phyloP scores from a whole-genome alignment of 306 rosid genomes.

The Quercus berberidifolia region DNA sequence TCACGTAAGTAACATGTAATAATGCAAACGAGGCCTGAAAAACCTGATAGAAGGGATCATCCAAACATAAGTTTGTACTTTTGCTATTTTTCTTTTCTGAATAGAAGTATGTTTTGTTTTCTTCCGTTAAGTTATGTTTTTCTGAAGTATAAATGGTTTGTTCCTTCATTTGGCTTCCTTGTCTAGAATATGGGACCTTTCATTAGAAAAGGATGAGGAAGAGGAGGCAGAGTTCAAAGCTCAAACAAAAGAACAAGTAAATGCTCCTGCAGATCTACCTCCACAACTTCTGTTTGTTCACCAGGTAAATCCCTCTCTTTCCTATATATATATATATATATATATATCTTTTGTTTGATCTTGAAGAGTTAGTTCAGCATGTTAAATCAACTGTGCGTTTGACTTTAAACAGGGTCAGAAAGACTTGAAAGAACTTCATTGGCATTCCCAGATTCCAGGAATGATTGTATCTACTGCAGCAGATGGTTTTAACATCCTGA shows the following conservation, averaged over 20 bases:
- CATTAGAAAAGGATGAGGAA: slow-evolving; percentile 89
- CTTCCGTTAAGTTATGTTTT: not conserved
- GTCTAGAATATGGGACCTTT: slow-evolving; percentile 93
- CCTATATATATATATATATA: too few species aligned
- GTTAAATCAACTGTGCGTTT: not conserved
- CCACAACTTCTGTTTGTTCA: slow-evolving; percentile 96
- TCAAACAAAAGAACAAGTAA: slow-evolving; percentile 68
- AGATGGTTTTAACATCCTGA: slow-evolving; percentile 85
- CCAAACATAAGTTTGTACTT: not conserved
- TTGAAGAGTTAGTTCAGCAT: not conserved
- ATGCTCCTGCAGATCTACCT: slow-evolving; percentile 86
- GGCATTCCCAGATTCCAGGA: slow-evolving; percentile 97
- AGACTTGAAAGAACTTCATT: slow-evolving; percentile 88
- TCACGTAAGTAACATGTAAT: slow-evolving; percentile 59
- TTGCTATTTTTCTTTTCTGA: not conserved
- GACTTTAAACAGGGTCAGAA: slow-evolving; percentile 72
- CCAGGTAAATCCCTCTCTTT: slow-evolving; percentile 46
- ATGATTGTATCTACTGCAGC: slow-evolving; percentile 91
- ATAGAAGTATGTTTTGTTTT: not conserved
- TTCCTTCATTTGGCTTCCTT: slow-evolving; percentile 11
- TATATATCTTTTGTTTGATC: not conserved
- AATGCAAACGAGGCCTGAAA: not conserved
- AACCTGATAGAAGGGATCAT: not conserved
- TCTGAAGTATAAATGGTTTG: not conserved
- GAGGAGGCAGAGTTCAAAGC: slow-evolving; percentile 94